Percentiles rank a stretch among this genome's conserved stretches.
phyloP scores from a whole-genome alignment of 129 eudicot genomes.

The Erigeron canadensis region DNA sequence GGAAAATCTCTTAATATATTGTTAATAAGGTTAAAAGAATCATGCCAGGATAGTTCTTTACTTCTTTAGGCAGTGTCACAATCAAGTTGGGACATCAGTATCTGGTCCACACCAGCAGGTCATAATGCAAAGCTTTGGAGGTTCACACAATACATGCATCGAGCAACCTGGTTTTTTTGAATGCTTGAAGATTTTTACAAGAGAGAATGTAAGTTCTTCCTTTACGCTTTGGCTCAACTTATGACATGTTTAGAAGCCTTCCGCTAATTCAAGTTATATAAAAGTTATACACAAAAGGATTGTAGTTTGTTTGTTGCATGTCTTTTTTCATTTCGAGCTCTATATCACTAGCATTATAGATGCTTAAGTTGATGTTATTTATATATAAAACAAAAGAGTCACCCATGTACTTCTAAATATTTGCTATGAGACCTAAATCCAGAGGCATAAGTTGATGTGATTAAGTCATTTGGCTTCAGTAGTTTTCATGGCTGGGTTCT shows the following conservation, averaged over 20 bases:
- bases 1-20: neutral
- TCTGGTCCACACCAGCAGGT: slow-evolving; percentile 61
- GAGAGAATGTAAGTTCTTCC: slow-evolving; percentile 50
- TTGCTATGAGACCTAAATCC: too few relatives aligned
- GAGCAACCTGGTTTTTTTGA: slow-evolving; percentile 50
- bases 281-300: neutral
- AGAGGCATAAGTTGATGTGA: neutral
- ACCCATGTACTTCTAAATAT: too few relatives aligned
- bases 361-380: neutral
- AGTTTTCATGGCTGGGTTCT: slow-evolving; percentile 16
- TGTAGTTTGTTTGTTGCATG: slow-evolving; percentile 9
- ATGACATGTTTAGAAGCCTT: neutral
- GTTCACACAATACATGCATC: slow-evolving; percentile 38
- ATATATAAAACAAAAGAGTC: too few relatives aligned
- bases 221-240: too few relatives aligned
- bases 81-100: slow-evolving; percentile 49
- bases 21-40: neutral
- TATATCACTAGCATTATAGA: slow-evolving; percentile 6
- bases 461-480: slow-evolving; percentile 6
- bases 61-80: slow-evolving; percentile 62
- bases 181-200: slow-evolving; percentile 45
- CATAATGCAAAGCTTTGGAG: slow-evolving; percentile 58
- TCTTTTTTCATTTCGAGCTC: slow-evolving; percentile 3
- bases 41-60: slow-evolving; percentile 56
- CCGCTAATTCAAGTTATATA: neutral